Conservation (phyloP, 2,329 filamentous ascomycete species). For the Ophiostoma ulmi region DNA sequence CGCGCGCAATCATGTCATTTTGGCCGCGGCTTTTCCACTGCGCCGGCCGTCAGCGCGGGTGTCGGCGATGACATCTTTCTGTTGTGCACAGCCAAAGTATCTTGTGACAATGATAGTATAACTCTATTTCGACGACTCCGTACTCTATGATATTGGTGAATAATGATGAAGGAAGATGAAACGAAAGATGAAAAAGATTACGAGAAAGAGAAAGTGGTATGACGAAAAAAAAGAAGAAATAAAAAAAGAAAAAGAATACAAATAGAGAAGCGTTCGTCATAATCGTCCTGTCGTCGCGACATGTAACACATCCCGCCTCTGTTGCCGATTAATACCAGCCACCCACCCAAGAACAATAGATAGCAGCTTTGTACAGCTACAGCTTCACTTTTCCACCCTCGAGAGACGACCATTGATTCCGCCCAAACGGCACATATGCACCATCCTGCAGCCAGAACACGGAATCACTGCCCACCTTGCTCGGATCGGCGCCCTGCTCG, state of each 20-base stretch:
- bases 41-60: slow-evolving; percentile 16
- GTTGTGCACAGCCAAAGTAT: no score
- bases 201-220: background rate
- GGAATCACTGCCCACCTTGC: slow-evolving; percentile 44
- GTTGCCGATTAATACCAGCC: background rate
- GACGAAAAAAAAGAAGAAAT: background rate
- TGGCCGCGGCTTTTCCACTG: slow-evolving; percentile 19
- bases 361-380: slow-evolving; percentile 35
- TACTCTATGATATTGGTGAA: background rate
- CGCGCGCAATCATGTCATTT: slow-evolving; percentile 27
- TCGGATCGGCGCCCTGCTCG: slow-evolving; percentile 67
- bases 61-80: slow-evolving; percentile 19
- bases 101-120: background rate
- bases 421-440: slow-evolving; percentile 62
- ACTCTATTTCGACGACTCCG: background rate
- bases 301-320: background rate
- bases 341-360: background rate
- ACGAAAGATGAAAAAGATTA: background rate
- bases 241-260: background rate
- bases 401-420: slow-evolving; percentile 64
- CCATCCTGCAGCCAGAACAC: slow-evolving; percentile 62
- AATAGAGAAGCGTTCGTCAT: background rate
- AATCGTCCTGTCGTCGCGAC: background rate
- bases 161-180: background rate
- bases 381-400: slow-evolving; percentile 65